Base-by-base conservation (phyloP, 495 filamentous ascomycete genomes). In the Talaromyces adpressus region DNA sequence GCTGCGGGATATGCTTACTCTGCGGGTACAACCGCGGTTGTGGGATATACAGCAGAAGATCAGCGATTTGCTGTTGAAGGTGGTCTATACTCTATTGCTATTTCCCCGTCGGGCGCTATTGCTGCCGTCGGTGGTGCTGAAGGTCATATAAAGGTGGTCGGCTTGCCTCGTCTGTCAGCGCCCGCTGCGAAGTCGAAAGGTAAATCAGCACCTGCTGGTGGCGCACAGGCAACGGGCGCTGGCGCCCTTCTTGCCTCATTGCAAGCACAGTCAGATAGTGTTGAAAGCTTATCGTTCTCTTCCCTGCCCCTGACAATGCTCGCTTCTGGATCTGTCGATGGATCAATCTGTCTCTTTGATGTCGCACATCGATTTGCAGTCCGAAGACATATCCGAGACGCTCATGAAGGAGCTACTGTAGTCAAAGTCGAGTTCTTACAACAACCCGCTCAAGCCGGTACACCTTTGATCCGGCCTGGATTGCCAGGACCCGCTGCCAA, bases 1-100 rank as follows among this genome's bases (percentile, higher is more conserved):
- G 90, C 89, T 0, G 86, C 88, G 45, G 90, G 88, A 11, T 76
- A 94, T 12, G 80, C 86, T 9, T 84, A 83, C 52, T 85, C 87
- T 47, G 85, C 84, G 53, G 86, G 88, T 20, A 85, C 86, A 58
- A 91, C 89, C 51, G 77, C 81, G 11, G 84, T 96, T 18, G 89
- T 98, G 4, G 88, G 86, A 0, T 80, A 97, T n/a, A 96, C 89
- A 20, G 79, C 82, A 0, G 80, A 83, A 52, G 95, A 99, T 72
- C 90, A 96, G 74, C 85, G 94, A 20, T 98, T 98, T 73, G 85
- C 83, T 2, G 87, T 99, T 39, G 92, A 97, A 41, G 95, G 92
- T 22, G 95, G 95, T 2, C 78, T 98, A 4, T 98, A 89, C 81
- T 90, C 87, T 11, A 84, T 97, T 57, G 91, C 90, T 29, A 77